Conservation (phyloP, 1,139 yeast genomes). For the Debaryomycetaceae sp. region DNA sequence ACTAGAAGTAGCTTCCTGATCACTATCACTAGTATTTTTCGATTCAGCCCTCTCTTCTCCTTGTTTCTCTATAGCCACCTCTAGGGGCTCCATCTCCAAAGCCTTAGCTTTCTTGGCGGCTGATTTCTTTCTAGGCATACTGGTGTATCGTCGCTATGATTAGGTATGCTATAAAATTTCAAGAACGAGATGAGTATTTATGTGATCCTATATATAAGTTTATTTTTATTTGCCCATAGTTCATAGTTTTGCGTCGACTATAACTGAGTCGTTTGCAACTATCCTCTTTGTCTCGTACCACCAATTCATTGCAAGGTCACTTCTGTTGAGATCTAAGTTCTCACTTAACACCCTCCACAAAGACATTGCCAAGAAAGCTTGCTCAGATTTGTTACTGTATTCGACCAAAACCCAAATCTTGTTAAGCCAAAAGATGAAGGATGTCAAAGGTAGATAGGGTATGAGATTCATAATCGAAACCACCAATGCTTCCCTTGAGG, state of each 20-base stretch:
- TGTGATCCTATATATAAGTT: slow-evolving; percentile 3
- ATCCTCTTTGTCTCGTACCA: slow-evolving; percentile 43
- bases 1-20: slow-evolving; percentile 29
- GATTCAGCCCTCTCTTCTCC: slow-evolving; percentile 10
- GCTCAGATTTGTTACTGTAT: slow-evolving; percentile 35
- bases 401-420: slow-evolving; percentile 41
- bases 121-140: slow-evolving; percentile 89
- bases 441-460: slow-evolving; percentile 50
- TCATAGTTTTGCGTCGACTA: neutral
- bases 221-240: neutral
- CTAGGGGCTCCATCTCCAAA: neutral
- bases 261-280: slow-evolving; percentile 8
- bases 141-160: slow-evolving; percentile 3
- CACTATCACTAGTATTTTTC: slow-evolving; percentile 17
- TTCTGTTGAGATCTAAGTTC: slow-evolving; percentile 55
- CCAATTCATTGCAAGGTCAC: slow-evolving; percentile 64
- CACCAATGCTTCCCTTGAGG: slow-evolving; percentile 52
- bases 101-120: slow-evolving; percentile 69
- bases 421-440: slow-evolving; percentile 47
- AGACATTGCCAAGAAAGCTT: slow-evolving; percentile 21
- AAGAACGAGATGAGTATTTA: neutral
- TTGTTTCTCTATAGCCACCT: neutral
- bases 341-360: slow-evolving; percentile 44
- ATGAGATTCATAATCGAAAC: slow-evolving; percentile 48
- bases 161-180: slow-evolving; percentile 12